Base-by-base conservation (phyloP, 2,329 filamentous ascomycete genomes). In the Periconia macrospinosa region DNA sequence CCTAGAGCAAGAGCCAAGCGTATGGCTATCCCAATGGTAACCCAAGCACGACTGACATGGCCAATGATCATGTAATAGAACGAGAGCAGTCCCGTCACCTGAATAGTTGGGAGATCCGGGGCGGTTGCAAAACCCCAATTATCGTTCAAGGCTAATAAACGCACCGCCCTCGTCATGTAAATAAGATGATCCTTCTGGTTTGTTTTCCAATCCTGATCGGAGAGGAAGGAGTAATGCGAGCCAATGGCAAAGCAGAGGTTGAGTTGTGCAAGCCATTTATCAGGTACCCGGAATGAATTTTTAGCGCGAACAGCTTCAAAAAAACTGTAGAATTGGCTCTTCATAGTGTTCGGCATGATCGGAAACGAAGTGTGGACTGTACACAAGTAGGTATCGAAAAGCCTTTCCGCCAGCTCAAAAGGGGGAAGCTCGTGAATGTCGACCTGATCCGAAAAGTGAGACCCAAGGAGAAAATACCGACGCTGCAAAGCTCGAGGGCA, bases 241-340 rank as follows among this genome's bases (percentile, higher is more conserved):
- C 69, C 73, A 37, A 76, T 71, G 15, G 74, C 74, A 47, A 76
- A 73, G 3, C 76, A 62, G 13, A 76, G 52, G 48, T 76, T 75
- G 15, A 76, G 45, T 13, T 71, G 66, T 8, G 67, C 69, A 41
- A 51, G 52, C 54, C 71, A 73, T 23, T 41, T 55, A 7, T 52
- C 20, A 2, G 53, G 45, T 14, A 52, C 41, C 7, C 45, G 48
- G 30, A 20, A 52, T 27, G 37, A 20, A 42, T 23, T 43, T 44
- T 8, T 33, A 18, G 18, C n/a, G 11, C 40, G 37, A 30, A 44
- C 41, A 37, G 19, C 33, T 23, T 15, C 23, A 18, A 14, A 49
- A 41, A 30, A 52, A 15, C n/a, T 46, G 13, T 27, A 41, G 18
- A 62, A 37, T n/a, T 58, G 56, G 15, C 27, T 37, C 20, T 44